These are phyloP conservation scores for Cicer bijugum DNA, from an alignment of 306 rosid species.

Conservation along the genomic window DNA sequence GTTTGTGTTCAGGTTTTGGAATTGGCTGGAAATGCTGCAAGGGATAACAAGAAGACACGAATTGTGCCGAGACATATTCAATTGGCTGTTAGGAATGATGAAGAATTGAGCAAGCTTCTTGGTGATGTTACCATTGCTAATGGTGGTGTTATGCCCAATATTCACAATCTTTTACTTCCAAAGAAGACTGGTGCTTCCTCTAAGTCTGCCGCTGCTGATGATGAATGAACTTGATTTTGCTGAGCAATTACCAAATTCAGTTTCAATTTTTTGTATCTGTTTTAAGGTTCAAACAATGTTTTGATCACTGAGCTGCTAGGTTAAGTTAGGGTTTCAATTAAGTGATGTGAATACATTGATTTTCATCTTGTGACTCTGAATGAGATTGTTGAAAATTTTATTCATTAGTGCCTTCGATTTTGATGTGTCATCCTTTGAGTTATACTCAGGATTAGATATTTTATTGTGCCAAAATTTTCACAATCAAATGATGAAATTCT, in stretches of 20 bases:
- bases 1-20: conserved; percentile 64
- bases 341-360: conserved; percentile 68
- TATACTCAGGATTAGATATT: too few species aligned
- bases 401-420: not conserved
- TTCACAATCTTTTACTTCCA: conserved; percentile 78
- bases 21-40: conserved; percentile 80
- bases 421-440: not conserved
- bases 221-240: conserved; percentile 49
- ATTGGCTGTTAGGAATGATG: conserved; percentile 77
- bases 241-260: not conserved
- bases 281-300: not conserved
- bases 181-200: conserved; percentile 78
- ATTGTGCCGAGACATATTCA: conserved; percentile 88
- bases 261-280: not conserved
- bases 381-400: conserved; percentile 15
- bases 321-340: conserved; percentile 41
- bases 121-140: conserved; percentile 90
- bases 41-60: conserved; percentile 88
- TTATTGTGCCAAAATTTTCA: too few species aligned
- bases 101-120: conserved; percentile 90
- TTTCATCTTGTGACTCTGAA: conserved; percentile 25
- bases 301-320: not conserved
- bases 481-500: too few species aligned
- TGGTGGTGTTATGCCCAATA: conserved; percentile 96
- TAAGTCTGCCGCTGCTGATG: conserved; percentile 61